Evolutionary conservation across 805 yeast species (phyloP).

Genomic region (Kuraishia piskuri): DNA sequence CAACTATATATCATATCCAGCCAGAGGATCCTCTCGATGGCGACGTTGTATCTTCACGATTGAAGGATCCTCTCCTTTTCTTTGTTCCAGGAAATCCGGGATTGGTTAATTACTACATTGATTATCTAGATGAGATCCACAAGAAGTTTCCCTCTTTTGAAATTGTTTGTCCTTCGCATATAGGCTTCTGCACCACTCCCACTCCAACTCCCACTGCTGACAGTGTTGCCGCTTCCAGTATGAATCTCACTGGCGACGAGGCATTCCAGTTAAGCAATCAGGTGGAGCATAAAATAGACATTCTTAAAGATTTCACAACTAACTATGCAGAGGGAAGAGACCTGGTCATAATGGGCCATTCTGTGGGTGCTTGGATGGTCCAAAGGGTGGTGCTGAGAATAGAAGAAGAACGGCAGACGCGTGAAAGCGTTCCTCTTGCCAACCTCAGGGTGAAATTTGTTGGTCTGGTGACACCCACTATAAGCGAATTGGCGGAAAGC

Average conservation of each 20-base stretch:
- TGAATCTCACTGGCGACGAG: conserved; percentile 8
- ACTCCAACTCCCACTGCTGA: neutral
- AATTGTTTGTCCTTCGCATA: conserved; percentile 54
- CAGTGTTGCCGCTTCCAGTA: conserved; percentile 1
- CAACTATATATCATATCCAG: neutral
- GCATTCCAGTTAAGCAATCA: conserved; percentile 44
- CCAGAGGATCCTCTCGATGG: neutral
- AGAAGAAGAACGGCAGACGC: neutral
- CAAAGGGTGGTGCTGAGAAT: conserved; percentile 39
- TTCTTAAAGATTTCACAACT: conserved; percentile 24
- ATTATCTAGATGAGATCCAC: conserved; percentile 39
- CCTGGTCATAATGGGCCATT: conserved; percentile 53
- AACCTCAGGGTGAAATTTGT: conserved; percentile 29
- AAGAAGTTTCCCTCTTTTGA: conserved; percentile 35
- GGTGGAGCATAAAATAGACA: conserved; percentile 44
- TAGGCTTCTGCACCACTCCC: conserved; percentile 35
- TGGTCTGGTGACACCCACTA: conserved; percentile 66
- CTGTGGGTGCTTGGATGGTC: conserved; percentile 59
- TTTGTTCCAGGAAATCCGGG: conserved; percentile 80
- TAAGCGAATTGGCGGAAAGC: conserved; percentile 47
- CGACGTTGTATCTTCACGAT: neutral
- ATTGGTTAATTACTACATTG: conserved; percentile 51
- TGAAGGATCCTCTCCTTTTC: conserved; percentile 31
- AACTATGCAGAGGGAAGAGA: conserved; percentile 17
- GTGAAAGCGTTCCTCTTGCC: conserved; percentile 10